phyloP scores from a whole-genome alignment of 1,284 basidiomycete species.

The Tylopilus orsonianus region DNA sequence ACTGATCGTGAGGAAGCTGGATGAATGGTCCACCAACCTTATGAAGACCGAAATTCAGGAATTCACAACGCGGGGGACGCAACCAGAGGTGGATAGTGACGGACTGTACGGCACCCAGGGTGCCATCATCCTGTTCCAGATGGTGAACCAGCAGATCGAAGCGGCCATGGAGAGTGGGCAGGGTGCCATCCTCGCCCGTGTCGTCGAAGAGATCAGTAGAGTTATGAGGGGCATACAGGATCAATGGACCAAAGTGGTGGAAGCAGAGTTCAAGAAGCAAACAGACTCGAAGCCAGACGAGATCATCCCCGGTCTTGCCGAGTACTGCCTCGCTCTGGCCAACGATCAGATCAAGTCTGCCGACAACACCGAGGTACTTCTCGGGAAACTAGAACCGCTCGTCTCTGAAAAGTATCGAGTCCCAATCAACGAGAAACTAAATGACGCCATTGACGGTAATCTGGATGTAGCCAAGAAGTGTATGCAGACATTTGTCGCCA shows the following conservation, averaged over 20 bases:
- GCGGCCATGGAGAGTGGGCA: constrained; percentile 95
- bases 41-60: constrained; percentile 90
- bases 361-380: constrained; percentile 88
- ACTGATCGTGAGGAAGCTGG: constrained; percentile 92
- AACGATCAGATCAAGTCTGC: constrained; percentile 98
- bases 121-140: constrained; percentile 94
- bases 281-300: constrained; percentile 84
- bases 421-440: constrained; percentile 83
- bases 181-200: constrained; percentile 88
- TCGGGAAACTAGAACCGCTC: constrained; percentile 83
- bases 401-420: constrained; percentile 92
- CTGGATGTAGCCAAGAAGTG: constrained; percentile 98
- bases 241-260: constrained; percentile 85
- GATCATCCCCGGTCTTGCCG: constrained; percentile 84
- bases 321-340: constrained; percentile 97
- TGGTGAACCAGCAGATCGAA: constrained; percentile 98
- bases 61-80: constrained; percentile 80
- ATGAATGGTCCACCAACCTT: constrained; percentile 95
- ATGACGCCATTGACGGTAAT: constrained; percentile 97
- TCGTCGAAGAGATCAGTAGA: constrained; percentile 85
- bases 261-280: constrained; percentile 86
- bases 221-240: constrained; percentile 91
- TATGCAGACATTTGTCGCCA: constrained; percentile 89
- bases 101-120: constrained; percentile 92
- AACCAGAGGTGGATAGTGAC: constrained; percentile 88